Evolutionary conservation across 805 yeast genomes (phyloP).

Genomic region (Saccharomycopsis oosterbeekiorum): DNA sequence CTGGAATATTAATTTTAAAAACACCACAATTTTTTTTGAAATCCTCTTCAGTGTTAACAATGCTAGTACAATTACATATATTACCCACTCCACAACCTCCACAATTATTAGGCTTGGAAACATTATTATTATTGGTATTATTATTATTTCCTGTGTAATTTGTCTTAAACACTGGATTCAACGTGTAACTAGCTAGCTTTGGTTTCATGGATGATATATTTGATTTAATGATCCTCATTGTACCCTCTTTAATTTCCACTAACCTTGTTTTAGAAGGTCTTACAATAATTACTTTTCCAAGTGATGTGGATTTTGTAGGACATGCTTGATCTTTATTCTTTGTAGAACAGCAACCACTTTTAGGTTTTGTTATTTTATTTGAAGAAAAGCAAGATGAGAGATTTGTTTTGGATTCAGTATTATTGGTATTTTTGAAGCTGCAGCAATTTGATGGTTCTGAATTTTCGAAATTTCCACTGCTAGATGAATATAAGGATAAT

Average conservation of each 20-base stretch:
- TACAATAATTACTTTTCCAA: conserved; percentile 17
- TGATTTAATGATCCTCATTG: conserved; percentile 9
- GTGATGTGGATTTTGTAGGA: conserved; percentile 15
- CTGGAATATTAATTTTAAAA: conserved; percentile 6
- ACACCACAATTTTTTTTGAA: conserved; percentile 6
- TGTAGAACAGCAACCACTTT: neutral
- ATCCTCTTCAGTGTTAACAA: neutral
- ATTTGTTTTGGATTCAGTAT: neutral
- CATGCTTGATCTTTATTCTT: neutral
- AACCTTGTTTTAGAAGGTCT: conserved; percentile 11
- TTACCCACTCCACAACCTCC: neutral
- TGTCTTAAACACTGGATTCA: conserved; percentile 9
- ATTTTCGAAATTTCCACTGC: neutral
- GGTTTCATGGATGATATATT: neutral
- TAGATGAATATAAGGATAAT: neutral
- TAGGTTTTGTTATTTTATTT: neutral
- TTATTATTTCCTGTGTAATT: neutral
- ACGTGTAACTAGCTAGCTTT: conserved; percentile 1
- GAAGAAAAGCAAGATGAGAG: neutral
- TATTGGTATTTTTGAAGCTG: neutral
- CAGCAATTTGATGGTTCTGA: neutral
- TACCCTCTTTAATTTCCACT: conserved; percentile 14
- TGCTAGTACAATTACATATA: neutral
- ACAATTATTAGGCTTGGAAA: neutral
- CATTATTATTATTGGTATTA: neutral